Evolutionary conservation across 2,329 filamentous ascomycete species (phyloP).

Genomic region (Pyricularia sp.): DNA sequence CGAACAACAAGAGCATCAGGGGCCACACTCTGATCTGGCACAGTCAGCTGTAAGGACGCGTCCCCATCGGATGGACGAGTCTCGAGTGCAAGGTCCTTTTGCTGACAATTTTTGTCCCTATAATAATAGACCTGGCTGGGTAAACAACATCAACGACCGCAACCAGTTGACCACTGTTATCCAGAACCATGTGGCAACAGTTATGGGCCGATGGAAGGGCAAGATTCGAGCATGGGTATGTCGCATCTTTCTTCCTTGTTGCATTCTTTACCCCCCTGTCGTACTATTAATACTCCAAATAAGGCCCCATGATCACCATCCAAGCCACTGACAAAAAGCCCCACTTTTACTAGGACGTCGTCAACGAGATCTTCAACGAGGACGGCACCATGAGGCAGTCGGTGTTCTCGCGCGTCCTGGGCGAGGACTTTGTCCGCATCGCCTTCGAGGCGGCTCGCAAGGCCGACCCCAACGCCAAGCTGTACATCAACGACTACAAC

Average conservation of each 20-base stretch:
- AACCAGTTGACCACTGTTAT: not conserved
- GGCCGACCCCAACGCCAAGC: constrained; percentile 56
- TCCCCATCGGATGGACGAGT: not conserved
- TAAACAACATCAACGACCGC: constrained; percentile 22
- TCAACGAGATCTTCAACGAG: constrained; percentile 57
- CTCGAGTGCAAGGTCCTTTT: constrained; percentile 4
- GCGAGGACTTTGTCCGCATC: constrained; percentile 60
- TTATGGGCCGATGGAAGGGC: constrained; percentile 31
- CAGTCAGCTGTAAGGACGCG: constrained; percentile 33
- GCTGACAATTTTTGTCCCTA: not conserved
- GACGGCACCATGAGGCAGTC: constrained; percentile 48
- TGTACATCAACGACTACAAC: constrained; percentile 73
- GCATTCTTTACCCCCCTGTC: too few species aligned
- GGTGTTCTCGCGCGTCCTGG: constrained; percentile 59
- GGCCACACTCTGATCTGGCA: constrained; percentile 40
- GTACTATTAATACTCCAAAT: not conserved
- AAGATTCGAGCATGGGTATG: constrained; percentile 48
- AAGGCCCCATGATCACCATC: not conserved
- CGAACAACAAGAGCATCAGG: constrained; percentile 24
- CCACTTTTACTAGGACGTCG: constrained; percentile 35
- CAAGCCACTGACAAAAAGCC: not conserved
- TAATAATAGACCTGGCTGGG: constrained; percentile 6
- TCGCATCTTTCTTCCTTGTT: not conserved
- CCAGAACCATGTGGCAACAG: not conserved
- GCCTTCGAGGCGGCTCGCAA: constrained; percentile 60